These are phyloP conservation scores for Melaleuca alternifolia DNA, from an alignment of 345 rosid species.

Conservation along the genomic window DNA sequence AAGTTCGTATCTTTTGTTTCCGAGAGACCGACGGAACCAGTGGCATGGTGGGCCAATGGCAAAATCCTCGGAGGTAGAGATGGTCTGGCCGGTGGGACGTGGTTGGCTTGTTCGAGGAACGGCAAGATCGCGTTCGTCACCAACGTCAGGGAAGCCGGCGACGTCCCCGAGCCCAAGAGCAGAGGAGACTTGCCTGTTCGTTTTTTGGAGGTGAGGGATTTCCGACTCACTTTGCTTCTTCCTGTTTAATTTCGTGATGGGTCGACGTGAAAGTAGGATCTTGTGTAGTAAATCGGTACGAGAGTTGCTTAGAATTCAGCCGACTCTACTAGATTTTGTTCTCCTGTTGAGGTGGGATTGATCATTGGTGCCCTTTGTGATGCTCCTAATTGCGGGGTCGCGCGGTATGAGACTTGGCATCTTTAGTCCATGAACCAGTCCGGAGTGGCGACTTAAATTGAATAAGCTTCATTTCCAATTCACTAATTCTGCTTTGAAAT, in stretches of 20 bases:
- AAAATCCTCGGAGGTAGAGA: constrained; percentile 66
- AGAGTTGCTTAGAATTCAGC: neutral
- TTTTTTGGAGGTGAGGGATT: constrained; percentile 38
- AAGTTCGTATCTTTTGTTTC: neutral
- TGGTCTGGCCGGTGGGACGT: constrained; percentile 67
- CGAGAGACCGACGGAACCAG: constrained; percentile 52
- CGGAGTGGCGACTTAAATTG: neutral
- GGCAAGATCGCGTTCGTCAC: constrained; percentile 70
- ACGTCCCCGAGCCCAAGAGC: constrained; percentile 26
- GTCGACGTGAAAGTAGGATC: neutral
- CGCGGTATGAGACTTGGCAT: neutral
- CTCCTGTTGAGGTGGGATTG: neutral
- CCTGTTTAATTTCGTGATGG: neutral
- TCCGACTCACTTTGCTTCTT: constrained; percentile 7
- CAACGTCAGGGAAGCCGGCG: constrained; percentile 41
- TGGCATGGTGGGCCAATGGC: constrained; percentile 61
- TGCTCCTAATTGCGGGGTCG: neutral
- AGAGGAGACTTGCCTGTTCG: constrained; percentile 69
- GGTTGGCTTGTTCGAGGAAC: constrained; percentile 53
- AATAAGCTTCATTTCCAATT: neutral
- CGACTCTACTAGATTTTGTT: neutral
- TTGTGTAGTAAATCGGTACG: neutral
- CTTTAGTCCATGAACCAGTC: neutral
- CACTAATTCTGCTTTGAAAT: neutral
- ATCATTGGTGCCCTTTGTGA: neutral